These are phyloP conservation scores for Rachicladosporium sp. DNA, from an alignment of 2,329 filamentous ascomycete species.

Conservation along the genomic window DNA sequence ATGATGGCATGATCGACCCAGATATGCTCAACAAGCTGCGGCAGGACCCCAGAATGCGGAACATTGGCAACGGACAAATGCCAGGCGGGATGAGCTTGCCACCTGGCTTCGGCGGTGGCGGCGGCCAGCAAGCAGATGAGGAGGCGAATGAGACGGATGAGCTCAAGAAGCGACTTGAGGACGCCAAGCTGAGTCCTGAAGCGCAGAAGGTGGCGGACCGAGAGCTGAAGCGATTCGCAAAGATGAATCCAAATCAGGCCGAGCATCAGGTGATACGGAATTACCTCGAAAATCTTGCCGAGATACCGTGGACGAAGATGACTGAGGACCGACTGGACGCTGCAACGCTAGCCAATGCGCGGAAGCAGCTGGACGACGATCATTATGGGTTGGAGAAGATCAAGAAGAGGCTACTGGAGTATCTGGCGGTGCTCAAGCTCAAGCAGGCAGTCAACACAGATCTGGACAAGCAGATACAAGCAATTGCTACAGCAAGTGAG, in stretches of 20 bases:
- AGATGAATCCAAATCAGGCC: conserved; percentile 92
- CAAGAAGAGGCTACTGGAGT: conserved; percentile 91
- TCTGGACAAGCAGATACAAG: conserved; percentile 62
- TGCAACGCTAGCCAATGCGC: conserved; percentile 64
- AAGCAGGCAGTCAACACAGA: conserved; percentile 85
- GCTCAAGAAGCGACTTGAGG: conserved; percentile 74
- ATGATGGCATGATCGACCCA: conserved; percentile 28
- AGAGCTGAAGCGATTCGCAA: conserved; percentile 75
- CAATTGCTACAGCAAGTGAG: conserved; percentile 34
- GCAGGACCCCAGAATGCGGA: conserved; percentile 28
- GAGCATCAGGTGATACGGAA: conserved; percentile 90
- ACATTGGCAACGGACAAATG: conserved; percentile 20
- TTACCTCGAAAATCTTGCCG: conserved; percentile 84
- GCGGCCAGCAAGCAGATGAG: conserved; percentile 47
- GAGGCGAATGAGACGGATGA: conserved; percentile 86
- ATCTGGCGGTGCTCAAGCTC: conserved; percentile 86
- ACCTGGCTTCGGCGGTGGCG: conserved; percentile 18
- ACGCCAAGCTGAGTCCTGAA: conserved; percentile 68
- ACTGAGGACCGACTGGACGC: conserved; percentile 79
- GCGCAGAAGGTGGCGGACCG: conserved; percentile 82
- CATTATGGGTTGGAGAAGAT: conserved; percentile 95
- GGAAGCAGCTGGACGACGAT: conserved; percentile 86
- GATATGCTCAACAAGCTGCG: conserved; percentile 32
- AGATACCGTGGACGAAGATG: conserved; percentile 80
- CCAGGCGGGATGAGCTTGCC: conserved; percentile 17